These are phyloP conservation scores for Nemania abortiva DNA, from an alignment of 2,329 filamentous ascomycete species.

Conservation along the genomic window DNA sequence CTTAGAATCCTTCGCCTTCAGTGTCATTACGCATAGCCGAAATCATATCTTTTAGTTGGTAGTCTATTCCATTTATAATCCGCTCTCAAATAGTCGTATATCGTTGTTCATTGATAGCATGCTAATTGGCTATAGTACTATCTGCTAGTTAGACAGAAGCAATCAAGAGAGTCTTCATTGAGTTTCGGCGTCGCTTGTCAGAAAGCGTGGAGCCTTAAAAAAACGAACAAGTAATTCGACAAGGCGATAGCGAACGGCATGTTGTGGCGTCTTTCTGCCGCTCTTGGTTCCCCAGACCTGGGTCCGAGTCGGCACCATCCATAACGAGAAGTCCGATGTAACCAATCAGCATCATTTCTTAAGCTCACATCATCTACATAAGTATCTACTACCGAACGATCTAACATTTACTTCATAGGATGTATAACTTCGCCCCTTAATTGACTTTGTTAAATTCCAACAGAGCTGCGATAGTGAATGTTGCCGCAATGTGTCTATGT, in stretches of 20 bases:
- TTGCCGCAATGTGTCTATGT: background rate
- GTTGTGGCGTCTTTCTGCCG: constrained; percentile 19
- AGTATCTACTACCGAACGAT: background rate
- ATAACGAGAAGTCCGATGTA: constrained; percentile 36
- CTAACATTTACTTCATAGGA: background rate
- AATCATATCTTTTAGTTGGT: background rate
- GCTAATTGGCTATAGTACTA: background rate
- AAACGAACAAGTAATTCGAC: background rate
- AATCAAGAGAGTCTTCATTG: background rate
- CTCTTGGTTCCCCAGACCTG: background rate
- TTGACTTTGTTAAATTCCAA: background rate
- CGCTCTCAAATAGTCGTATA: background rate
- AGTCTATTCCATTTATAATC: background rate
- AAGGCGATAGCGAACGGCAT: background rate
- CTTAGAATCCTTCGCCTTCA: constrained; percentile 7
- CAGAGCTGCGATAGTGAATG: background rate
- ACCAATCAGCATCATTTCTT: constrained; percentile 16
- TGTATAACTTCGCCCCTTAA: background rate
- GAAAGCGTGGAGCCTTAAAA: background rate
- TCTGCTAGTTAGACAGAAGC: background rate
- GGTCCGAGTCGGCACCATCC: constrained; percentile 36
- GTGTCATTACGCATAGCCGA: background rate
- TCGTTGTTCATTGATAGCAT: background rate
- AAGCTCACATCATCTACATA: constrained; percentile 10
- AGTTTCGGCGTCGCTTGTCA: background rate